Conservation (phyloP, 257 asterid species). For the Handroanthus guayacan region DNA sequence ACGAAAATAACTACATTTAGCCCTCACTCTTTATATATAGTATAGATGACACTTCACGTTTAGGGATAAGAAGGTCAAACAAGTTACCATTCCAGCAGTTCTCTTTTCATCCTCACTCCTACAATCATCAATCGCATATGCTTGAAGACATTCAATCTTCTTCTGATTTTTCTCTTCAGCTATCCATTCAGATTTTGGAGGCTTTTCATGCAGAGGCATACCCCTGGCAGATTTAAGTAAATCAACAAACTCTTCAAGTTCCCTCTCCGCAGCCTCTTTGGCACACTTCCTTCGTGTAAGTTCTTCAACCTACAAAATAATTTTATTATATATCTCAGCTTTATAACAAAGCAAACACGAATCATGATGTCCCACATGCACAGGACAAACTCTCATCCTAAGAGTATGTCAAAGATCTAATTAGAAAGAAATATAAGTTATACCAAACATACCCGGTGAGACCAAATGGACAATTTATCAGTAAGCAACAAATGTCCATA, state of each 20-base stretch:
- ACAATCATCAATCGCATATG: constrained; percentile 79
- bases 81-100: constrained; percentile 81
- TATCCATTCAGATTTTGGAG: constrained; percentile 73
- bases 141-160: constrained; percentile 72
- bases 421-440: background rate
- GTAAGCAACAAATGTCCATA: constrained; percentile 15
- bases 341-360: constrained; percentile 15
- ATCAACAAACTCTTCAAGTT: constrained; percentile 72
- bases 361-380: constrained; percentile 22
- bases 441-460: constrained; percentile 18
- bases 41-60: background rate
- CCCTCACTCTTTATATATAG: too few relatives aligned
- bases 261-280: constrained; percentile 80
- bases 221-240: constrained; percentile 71
- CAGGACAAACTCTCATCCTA: constrained; percentile 25
- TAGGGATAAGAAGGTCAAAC: constrained; percentile 29
- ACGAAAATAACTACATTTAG: too few relatives aligned
- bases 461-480: constrained; percentile 9
- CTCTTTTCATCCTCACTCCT: constrained; percentile 73
- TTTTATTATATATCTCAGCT: constrained; percentile 27
- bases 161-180: constrained; percentile 60
- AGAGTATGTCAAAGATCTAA: background rate
- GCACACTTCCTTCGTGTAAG: constrained; percentile 70
- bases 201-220: constrained; percentile 70
- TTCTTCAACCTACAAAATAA: constrained; percentile 77